A percentile compares a stretch with the other conserved stretches of the same genome.
Conservation (phyloP, 208 protist species). For the Acanthamoeba royreba region DNA sequence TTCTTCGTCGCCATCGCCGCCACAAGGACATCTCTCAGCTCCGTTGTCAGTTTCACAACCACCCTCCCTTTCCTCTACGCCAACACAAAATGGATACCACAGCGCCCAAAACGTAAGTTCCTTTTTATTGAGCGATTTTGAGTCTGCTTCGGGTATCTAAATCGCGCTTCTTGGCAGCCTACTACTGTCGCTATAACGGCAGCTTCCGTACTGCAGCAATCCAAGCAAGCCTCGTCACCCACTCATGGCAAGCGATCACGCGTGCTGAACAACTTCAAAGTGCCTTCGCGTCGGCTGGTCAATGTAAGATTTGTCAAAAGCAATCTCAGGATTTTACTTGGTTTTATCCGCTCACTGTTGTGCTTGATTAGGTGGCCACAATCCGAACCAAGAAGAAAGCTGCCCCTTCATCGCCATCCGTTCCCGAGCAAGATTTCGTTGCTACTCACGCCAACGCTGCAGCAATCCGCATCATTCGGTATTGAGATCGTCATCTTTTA, state of each 20-base stretch:
- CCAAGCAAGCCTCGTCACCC: not conserved
- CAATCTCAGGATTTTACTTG: too few relatives aligned
- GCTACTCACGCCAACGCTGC: not conserved
- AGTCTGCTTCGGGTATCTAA: not conserved
- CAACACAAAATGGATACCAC: too few relatives aligned
- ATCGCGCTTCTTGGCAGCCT: not conserved
- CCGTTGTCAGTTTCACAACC: too few relatives aligned
- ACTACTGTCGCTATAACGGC: not conserved
- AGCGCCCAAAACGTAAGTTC: not conserved
- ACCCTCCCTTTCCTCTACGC: too few relatives aligned
- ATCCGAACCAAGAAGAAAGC: not conserved
- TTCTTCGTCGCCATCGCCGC: not conserved
- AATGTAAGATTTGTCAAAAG: too few relatives aligned
- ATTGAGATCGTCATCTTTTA: too few relatives aligned
- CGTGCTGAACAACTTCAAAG: not conserved
- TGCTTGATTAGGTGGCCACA: not conserved
- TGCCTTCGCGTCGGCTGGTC: not conserved
- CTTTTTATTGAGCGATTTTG: too few relatives aligned
- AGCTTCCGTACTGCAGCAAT: not conserved
- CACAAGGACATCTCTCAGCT: too few relatives aligned
- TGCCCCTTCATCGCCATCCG: not conserved
- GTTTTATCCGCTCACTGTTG: too few relatives aligned
- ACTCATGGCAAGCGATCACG: not conserved
- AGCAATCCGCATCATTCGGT: not conserved
- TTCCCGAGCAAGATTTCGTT: not conserved